Evolutionary conservation across 1,139 yeast genomes (phyloP), one percentile per base, ranked within the genome.

Genomic region (Debaryomycetaceae sp.): DNA sequence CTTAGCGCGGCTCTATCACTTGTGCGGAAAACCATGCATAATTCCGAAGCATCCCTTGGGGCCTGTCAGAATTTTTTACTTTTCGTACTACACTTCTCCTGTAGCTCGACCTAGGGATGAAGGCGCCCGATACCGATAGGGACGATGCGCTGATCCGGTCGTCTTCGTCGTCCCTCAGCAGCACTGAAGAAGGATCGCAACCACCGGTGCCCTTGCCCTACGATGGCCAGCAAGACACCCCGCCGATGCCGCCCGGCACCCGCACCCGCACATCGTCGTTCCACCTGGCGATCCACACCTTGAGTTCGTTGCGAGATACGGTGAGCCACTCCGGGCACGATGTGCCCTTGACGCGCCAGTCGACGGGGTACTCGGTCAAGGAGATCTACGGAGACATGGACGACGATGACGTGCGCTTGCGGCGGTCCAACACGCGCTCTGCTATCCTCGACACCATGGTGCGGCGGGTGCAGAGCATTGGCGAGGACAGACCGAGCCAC

Each of bases 361-460:
- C 39, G 2, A 43, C 56, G 2, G 36, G 45, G 16, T 58, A 46
- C 38, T 48, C 65, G 1, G 56, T 55, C 6, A 53, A 51, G 29
- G 65, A 60, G 17, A 61, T 63, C 13, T 63, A 52, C 36, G 66
- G 68, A 3, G 62, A 55, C 35, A 43, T 61, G 41, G 42, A 48
- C 27, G 46, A 53, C 16, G 46, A 48, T 13, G 58, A 53, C 25
- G 61, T 64, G 23, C 43, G 51, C 6, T 37, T 64, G 22, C 56
- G 53, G 29, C 51, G 76, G 37, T 56, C 62, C 2, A 54, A 48
- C 25, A 59, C 75, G 0, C 55, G 64, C 34, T 48, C 46, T 14
- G 63, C 71, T 8, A 60, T 70, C 14, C 48, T 71, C 16, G 51
- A 56, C 18, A 41, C 49, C 3, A 42, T 53, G 13, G 40, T 51